Conservation (phyloP, 1,284 basidiomycete genomes). For the Papiliotrema terrestris region DNA sequence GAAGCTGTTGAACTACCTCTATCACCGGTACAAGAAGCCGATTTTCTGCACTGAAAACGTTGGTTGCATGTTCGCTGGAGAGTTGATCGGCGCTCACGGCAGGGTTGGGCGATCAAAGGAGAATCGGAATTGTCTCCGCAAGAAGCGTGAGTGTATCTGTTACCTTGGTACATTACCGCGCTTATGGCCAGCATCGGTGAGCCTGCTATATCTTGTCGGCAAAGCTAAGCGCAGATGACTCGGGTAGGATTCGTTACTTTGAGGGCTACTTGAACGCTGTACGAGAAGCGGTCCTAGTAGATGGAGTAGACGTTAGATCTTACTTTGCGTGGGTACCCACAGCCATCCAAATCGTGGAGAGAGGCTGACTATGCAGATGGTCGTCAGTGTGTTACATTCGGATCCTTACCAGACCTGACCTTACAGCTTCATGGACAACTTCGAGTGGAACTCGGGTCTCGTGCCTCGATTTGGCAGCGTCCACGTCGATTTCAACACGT, state of each 20-base stretch:
- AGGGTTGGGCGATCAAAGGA: slow-evolving; percentile 65
- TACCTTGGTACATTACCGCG: too few relatives aligned
- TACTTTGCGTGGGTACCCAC: slow-evolving; percentile 67
- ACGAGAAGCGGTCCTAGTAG: slow-evolving; percentile 59
- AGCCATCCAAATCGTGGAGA: slow-evolving; percentile 13
- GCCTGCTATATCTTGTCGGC: background rate
- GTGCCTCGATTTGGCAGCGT: slow-evolving; percentile 39
- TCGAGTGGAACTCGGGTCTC: slow-evolving; percentile 58
- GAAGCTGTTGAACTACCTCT: slow-evolving; percentile 65
- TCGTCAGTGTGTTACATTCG: slow-evolving; percentile 16
- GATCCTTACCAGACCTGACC: slow-evolving; percentile 53
- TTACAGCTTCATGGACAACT: slow-evolving; percentile 57
- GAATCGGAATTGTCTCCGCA: slow-evolving; percentile 58
- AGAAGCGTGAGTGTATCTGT: slow-evolving; percentile 51
- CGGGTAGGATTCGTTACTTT: slow-evolving; percentile 66
- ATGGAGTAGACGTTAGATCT: slow-evolving; percentile 63
- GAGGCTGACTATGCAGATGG: slow-evolving; percentile 11
- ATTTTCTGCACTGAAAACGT: slow-evolving; percentile 54
- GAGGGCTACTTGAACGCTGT: slow-evolving; percentile 61
- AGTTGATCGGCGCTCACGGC: slow-evolving; percentile 1
- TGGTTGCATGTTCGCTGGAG: slow-evolving; percentile 1
- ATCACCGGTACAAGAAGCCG: slow-evolving; percentile 61
- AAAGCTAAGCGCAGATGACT: slow-evolving; percentile 51
- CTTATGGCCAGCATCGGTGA: background rate
- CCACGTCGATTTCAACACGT: slow-evolving; percentile 57